phyloP scores from a whole-genome alignment of 2,329 filamentous ascomycete genomes.

The Penicillium sp. region DNA sequence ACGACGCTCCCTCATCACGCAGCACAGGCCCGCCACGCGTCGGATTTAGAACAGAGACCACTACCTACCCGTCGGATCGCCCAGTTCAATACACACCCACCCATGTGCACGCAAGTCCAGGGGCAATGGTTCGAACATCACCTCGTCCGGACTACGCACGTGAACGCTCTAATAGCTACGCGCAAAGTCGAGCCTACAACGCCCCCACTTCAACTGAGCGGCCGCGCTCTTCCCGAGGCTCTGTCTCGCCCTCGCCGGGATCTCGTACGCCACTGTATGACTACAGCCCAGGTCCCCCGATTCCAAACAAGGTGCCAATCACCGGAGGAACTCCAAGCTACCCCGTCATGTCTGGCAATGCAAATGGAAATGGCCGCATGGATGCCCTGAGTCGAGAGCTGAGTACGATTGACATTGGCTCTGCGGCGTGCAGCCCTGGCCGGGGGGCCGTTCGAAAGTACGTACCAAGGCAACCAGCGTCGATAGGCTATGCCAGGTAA shows the following conservation, averaged over 20 bases:
- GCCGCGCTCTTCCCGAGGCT: constrained; percentile 29
- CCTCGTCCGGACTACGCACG: constrained; percentile 22
- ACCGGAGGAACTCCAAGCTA: constrained; percentile 32
- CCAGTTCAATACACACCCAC: constrained; percentile 18
- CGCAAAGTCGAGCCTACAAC: constrained; percentile 23
- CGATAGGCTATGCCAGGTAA: constrained; percentile 34
- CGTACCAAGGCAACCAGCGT: constrained; percentile 27
- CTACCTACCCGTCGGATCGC: constrained; percentile 16
- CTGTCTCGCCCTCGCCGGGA: constrained; percentile 32
- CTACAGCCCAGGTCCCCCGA: constrained; percentile 37
- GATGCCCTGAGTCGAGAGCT: constrained; percentile 60
- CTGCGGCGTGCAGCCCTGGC: constrained; percentile 32
- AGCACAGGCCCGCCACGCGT: constrained; percentile 27
- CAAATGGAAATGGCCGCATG: constrained; percentile 28
- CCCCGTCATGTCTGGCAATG: constrained; percentile 31
- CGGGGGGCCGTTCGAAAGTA: constrained; percentile 34
- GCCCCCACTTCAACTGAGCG: constrained; percentile 27
- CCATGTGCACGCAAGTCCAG: constrained; percentile 17
- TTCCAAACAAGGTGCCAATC: constrained; percentile 47
- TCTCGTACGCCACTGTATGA: constrained; percentile 36
- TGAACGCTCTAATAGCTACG: constrained; percentile 20
- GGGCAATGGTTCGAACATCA: constrained; percentile 22
- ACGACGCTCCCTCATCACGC: constrained; percentile 16
- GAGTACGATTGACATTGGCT: constrained; percentile 52
- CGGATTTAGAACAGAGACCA: constrained; percentile 19